Evolutionary conservation across 208 protist species (phyloP), one percentile per base, ranked within the genome.

Genomic region (Trichomonas vaginalis): DNA sequence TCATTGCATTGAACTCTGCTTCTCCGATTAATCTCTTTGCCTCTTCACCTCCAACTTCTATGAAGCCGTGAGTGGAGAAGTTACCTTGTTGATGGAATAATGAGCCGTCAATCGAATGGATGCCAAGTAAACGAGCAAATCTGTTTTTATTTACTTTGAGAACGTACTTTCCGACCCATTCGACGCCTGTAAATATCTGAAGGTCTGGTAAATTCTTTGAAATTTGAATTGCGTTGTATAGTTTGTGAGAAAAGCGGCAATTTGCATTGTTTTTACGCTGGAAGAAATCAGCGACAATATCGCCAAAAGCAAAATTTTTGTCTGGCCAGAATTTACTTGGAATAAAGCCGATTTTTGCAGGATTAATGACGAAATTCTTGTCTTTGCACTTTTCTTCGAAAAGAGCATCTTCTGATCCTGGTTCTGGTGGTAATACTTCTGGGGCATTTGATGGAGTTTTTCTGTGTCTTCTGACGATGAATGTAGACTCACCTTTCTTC

Each of bases 191-290:
- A 10, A 92, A 92, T 39, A 39, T 45, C 0, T 23, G 10, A 37
- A 48, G 51, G 15, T 35, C 39, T 88, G 82, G 39, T 47, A 40
- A 47, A 88, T 17, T 32, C 8, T 45, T 32, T 32, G 82, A 46
- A 32, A 88, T 88, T 46, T 88, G 32, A 51, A 92, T 42, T 35
- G 86, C 86, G 17, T 92, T 92, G 37, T 92, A 92, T 15, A 92
- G n/a, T 32, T 92, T 92, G 45, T 92, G 86, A 35, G 37, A 15
- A 39, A 92, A 92, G 17, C 86, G 40, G n/a, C 86, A 92, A 39
- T 92, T 92, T 92, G 86, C 27, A 39, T 92, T 92, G 45, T 92
- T 92, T 92, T 92, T 92, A 1, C 86, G 42, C 45, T 92, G 86
- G 27, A 92, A 92, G n/a, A 92, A 92, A 8, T 92, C 45, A 15